Base-by-base conservation (phyloP, 2,329 filamentous ascomycete genomes). In the Fusarium caatingaense region DNA sequence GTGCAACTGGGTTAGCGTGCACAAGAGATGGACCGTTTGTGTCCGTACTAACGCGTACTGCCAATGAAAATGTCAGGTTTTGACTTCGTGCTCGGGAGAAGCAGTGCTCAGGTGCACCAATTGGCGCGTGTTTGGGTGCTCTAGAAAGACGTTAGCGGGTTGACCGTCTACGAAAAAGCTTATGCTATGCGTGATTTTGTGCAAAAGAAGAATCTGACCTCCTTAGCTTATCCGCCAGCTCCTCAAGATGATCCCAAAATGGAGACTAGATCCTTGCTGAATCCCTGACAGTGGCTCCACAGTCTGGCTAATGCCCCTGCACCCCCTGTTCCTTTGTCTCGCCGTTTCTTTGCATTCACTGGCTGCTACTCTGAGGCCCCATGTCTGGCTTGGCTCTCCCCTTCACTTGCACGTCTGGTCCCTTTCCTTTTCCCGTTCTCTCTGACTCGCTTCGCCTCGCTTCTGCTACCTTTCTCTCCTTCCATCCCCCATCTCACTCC, bases 381-480 rank as follows among this genome's bases (percentile, higher is more conserved):
- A 30, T 54, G 56, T 23, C 44, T 53, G 49, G 53, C 67, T 71
- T 67, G 66, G 54, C 41, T 54, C 55, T 57, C 56, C 70, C 67
- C 57, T 73, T 63, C 58, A 32, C 53, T 60, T 59, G 60, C 50
- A 69, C 68, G 56, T 60, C 61, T 51, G 21, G 60, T 64, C 60
- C 59, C 73, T 62, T 71, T 65, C 58, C 68, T 58, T 51, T 67
- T 72, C 63, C 68, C 42, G 74, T 75, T 66, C 74, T 68, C 59
- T 72, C 72, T 69, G 66, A 64, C 67, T 74, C 64, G 60, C 64
- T 56, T 65, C 69, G 60, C 74, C 72, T 74, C 74, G 70, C 68
- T 72, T 71, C 66, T 57, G 46, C 56, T 65, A 45, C 61, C 50
- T 64, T 54, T 59, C 28, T 65, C 71, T 75, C 65, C 59, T 62